A percentile compares a stretch with the other conserved stretches of the same genome.
Evolutionary conservation across 495 filamentous ascomycete genomes (phyloP).

Genomic region (Aspergillus taichungensis): DNA sequence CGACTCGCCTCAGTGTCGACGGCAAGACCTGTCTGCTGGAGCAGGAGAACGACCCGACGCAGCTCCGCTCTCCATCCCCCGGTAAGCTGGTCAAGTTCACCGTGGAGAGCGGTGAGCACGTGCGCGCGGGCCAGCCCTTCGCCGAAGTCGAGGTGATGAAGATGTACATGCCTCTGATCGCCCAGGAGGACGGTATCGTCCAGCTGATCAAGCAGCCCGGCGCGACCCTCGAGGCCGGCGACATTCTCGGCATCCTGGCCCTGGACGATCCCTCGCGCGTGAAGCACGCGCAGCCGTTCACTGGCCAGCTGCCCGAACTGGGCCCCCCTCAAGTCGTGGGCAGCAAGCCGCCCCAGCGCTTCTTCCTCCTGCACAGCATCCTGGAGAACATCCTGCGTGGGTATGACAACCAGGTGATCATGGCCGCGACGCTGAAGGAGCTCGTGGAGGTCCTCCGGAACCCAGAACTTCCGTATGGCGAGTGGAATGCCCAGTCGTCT

Average conservation of each 20-base stretch:
- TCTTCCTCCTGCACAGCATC: constrained; percentile 64
- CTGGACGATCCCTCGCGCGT: constrained; percentile 94
- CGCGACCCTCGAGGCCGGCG: constrained; percentile 93
- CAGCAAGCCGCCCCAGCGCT: constrained; percentile 85
- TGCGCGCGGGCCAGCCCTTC: constrained; percentile 86
- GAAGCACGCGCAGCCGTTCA: constrained; percentile 95
- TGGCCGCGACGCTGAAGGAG: constrained; percentile 80
- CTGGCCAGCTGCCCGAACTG: constrained; percentile 81
- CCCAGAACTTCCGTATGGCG: constrained; percentile 86
- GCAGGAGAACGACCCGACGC: constrained; percentile 98
- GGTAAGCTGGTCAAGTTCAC: constrained; percentile 99
- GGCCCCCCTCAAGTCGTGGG: constrained; percentile 80
- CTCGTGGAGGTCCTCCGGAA: constrained; percentile 83
- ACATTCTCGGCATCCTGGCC: constrained; percentile 95
- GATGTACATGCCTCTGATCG: constrained; percentile 99
- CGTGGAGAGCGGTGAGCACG: constrained; percentile 92
- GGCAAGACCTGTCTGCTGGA: constrained; percentile 96
- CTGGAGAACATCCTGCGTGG: constrained; percentile 85
- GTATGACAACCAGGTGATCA: constrained; percentile 96
- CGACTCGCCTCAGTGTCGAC: constrained; percentile 91
- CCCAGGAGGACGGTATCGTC: constrained; percentile 94
- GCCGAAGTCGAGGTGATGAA: constrained; percentile 99
- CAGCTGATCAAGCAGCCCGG: constrained; percentile 99
- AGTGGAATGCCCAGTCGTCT: constrained; percentile 91
- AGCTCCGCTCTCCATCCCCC: constrained; percentile 87